Percentiles rank a stretch among this genome's conserved stretches.
phyloP scores from a whole-genome alignment of 1,284 basidiomycete genomes.

The Ceratobasidium sp. region DNA sequence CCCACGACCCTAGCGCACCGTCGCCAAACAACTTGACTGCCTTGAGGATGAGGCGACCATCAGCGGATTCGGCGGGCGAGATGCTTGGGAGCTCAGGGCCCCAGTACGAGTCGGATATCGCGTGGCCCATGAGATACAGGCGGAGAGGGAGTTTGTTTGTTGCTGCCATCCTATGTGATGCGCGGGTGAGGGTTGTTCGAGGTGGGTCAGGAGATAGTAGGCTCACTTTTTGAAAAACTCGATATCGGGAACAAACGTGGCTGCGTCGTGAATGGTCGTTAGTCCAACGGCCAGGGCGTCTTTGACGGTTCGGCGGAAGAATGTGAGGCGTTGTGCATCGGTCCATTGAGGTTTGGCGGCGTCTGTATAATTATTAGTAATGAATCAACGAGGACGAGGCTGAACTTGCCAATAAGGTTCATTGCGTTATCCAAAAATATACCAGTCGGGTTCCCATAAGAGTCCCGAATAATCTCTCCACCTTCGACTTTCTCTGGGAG shows the following conservation, averaged over 20 bases:
- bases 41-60: slow-evolving; percentile 70
- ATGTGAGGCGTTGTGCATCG: slow-evolving; percentile 62
- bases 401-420: slow-evolving; percentile 57
- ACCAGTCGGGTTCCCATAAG: slow-evolving; percentile 70
- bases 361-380: slow-evolving; percentile 44
- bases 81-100: slow-evolving; percentile 56
- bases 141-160: slow-evolving; percentile 53
- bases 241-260: slow-evolving; percentile 60
- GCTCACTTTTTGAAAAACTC: slow-evolving; percentile 70
- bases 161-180: slow-evolving; percentile 15
- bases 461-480: slow-evolving; percentile 75
- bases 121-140: slow-evolving; percentile 77
- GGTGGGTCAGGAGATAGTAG: not conserved
- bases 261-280: slow-evolving; percentile 85
- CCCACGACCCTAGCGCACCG: slow-evolving; percentile 89
- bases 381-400: not conserved
- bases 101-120: slow-evolving; percentile 67
- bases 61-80: slow-evolving; percentile 57
- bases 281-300: slow-evolving; percentile 78
- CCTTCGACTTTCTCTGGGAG: slow-evolving; percentile 69
- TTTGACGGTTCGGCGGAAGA: slow-evolving; percentile 66
- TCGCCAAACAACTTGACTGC: slow-evolving; percentile 86
- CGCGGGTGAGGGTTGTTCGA: slow-evolving; percentile 9
- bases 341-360: slow-evolving; percentile 64
- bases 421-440: slow-evolving; percentile 78